These are phyloP conservation scores for Colletotrichum noveboracense DNA, from an alignment of 2,329 filamentous ascomycete species.

Conservation along the genomic window DNA sequence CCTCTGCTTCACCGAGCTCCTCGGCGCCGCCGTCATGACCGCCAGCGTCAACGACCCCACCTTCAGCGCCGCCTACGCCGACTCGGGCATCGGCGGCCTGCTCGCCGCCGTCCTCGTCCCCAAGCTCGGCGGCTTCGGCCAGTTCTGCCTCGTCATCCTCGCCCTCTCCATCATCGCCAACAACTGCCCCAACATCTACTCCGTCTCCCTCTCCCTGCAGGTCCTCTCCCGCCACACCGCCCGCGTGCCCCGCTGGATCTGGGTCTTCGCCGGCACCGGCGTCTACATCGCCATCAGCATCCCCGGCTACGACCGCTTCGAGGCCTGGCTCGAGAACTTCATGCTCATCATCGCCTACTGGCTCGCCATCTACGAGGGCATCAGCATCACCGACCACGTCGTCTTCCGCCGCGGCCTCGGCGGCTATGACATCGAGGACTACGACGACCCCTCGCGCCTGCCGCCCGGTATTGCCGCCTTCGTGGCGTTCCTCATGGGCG, in stretches of 20 bases:
- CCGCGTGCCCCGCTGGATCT: constrained; percentile 70
- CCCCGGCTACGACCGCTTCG: constrained; percentile 71
- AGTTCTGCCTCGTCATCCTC: constrained; percentile 73
- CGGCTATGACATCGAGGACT: constrained; percentile 64
- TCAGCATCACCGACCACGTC: constrained; percentile 71
- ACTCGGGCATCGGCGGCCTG: constrained; percentile 65
- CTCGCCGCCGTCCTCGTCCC: constrained; percentile 69
- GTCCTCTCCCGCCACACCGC: constrained; percentile 64
- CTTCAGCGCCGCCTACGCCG: constrained; percentile 50
- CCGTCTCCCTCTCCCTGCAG: constrained; percentile 70
- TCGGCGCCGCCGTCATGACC: constrained; percentile 73
- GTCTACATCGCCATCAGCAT: constrained; percentile 74
- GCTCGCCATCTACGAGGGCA: constrained; percentile 75
- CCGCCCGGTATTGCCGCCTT: constrained; percentile 69
- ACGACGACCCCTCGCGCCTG: constrained; percentile 61
- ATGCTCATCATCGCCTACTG: constrained; percentile 75
- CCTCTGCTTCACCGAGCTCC: constrained; percentile 75
- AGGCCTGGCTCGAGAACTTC: constrained; percentile 70
- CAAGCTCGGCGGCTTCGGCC: constrained; percentile 69
- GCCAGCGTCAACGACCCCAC: constrained; percentile 56
- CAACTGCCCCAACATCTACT: constrained; percentile 78
- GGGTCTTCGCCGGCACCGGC: constrained; percentile 66
- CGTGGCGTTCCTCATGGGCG: constrained; percentile 66
- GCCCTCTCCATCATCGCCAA: constrained; percentile 72
- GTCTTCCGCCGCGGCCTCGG: constrained; percentile 67